These are phyloP conservation scores for Pseudogymnoascus sp. DNA, from an alignment of 2,329 filamentous ascomycete genomes.

Conservation along the genomic window DNA sequence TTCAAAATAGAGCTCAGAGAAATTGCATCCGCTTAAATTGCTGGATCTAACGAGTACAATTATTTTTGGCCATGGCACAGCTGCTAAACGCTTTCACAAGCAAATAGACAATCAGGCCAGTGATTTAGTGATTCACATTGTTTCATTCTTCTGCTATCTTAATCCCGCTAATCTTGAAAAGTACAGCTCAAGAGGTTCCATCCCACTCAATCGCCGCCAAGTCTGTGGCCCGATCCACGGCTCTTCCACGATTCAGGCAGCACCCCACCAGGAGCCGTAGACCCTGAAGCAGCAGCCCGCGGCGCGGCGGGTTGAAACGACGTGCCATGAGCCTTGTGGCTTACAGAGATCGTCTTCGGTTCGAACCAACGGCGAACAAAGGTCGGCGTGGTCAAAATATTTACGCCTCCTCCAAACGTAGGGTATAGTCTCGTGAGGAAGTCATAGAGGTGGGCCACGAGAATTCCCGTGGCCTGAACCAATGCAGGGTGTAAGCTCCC, in stretches of 20 bases:
- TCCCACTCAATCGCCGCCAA: slow-evolving; percentile 38
- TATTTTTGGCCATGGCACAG: not conserved
- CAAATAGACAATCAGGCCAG: not conserved
- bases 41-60: not conserved
- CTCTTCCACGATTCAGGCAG: slow-evolving; percentile 56
- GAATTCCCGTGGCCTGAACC: slow-evolving; percentile 64
- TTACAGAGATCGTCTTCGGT: slow-evolving; percentile 33
- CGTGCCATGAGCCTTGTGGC: slow-evolving; percentile 53
- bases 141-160: not conserved
- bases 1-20: not conserved
- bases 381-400: slow-evolving; percentile 63
- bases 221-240: slow-evolving; percentile 51
- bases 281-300: slow-evolving; percentile 32
- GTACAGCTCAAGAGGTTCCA: not conserved
- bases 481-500: slow-evolving; percentile 43
- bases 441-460: slow-evolving; percentile 84
- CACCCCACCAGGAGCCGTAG: slow-evolving; percentile 38
- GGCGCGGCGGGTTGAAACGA: slow-evolving; percentile 38
- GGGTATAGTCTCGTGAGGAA: slow-evolving; percentile 86
- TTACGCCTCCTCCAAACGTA: slow-evolving; percentile 74
- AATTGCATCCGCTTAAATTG: not conserved
- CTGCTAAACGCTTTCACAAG: not conserved
- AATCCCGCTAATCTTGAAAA: not conserved
- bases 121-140: not conserved
- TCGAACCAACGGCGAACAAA: slow-evolving; percentile 62